A percentile compares a stretch with the other conserved stretches of the same genome.
Conservation (phyloP, 225 moss, liverwort and hornwort species). For the Pleurozium schreberi region DNA sequence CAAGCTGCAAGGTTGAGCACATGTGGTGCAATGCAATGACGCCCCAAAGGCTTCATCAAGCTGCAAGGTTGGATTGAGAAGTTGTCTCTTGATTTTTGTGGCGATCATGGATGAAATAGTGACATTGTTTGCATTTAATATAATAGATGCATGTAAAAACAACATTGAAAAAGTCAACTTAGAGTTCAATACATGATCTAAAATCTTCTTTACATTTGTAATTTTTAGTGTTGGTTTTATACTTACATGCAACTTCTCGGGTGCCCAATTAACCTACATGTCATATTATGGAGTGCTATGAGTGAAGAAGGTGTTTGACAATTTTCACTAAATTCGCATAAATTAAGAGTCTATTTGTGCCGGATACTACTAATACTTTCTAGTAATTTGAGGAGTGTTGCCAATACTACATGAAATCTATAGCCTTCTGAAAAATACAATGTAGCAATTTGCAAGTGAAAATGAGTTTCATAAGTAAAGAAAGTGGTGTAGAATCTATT, state of each 20-base stretch:
- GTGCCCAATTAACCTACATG: rapidly evolving
- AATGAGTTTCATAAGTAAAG: not conserved
- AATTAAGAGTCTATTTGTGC: too few species aligned
- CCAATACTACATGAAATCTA: not conserved
- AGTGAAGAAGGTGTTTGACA: too few species aligned
- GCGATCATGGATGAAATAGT: not conserved
- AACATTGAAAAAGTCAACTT: not conserved
- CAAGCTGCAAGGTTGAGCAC: too few species aligned
- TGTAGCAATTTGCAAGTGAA: not conserved
- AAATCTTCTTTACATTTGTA: not conserved
- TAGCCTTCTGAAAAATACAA: not conserved
- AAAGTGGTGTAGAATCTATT: not conserved
- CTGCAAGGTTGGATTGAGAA: not conserved
- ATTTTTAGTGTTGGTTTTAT: not conserved
- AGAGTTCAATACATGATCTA: not conserved
- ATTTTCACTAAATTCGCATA: too few species aligned
- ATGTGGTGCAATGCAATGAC: not conserved
- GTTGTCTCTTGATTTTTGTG: not conserved
- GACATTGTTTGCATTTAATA: not conserved
- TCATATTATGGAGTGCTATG: too few species aligned
- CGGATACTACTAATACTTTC: not conserved
- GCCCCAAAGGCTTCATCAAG: not conserved
- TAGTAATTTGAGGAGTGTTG: rapidly evolving
- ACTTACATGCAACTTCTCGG: not conserved
- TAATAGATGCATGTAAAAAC: not conserved